These are phyloP conservation scores for Coemansia sp. DNA, from an alignment of 192 early-diverging fungal species.

Conservation along the genomic window DNA sequence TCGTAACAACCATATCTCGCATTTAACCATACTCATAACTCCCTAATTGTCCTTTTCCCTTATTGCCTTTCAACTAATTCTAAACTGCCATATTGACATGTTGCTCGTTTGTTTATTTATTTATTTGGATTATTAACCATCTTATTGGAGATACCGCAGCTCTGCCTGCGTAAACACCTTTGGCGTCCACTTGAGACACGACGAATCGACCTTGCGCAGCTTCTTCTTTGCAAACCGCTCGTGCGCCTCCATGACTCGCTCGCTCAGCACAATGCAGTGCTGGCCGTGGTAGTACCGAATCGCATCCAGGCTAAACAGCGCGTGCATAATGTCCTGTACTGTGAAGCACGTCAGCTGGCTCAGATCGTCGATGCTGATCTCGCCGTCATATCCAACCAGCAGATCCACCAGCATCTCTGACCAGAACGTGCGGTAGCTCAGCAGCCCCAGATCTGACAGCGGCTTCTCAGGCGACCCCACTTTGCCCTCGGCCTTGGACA, in stretches of 20 bases:
- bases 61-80: background rate
- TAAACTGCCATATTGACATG: background rate
- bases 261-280: conserved; percentile 84
- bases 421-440: conserved; percentile 97
- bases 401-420: conserved; percentile 80
- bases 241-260: conserved; percentile 79
- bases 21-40: too few relatives aligned
- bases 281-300: conserved; percentile 90
- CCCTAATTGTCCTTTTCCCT: background rate
- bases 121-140: background rate
- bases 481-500: conserved; percentile 91
- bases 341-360: conserved; percentile 83
- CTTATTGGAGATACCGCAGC: conserved; percentile 65
- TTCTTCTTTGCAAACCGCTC: conserved; percentile 79
- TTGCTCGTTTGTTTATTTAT: too few relatives aligned
- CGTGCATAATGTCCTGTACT: conserved; percentile 86
- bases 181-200: conserved; percentile 77
- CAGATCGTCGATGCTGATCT: conserved; percentile 89
- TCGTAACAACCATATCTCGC: background rate
- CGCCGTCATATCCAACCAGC: conserved; percentile 70
- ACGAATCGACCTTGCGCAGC: conserved; percentile 74
- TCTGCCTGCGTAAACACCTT: conserved; percentile 76
- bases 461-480: conserved; percentile 98
- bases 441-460: conserved; percentile 90
- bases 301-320: conserved; percentile 82